These are phyloP conservation scores for Ziziphus jujuba DNA, from an alignment of 306 rosid genomes.

Conservation along the genomic window DNA sequence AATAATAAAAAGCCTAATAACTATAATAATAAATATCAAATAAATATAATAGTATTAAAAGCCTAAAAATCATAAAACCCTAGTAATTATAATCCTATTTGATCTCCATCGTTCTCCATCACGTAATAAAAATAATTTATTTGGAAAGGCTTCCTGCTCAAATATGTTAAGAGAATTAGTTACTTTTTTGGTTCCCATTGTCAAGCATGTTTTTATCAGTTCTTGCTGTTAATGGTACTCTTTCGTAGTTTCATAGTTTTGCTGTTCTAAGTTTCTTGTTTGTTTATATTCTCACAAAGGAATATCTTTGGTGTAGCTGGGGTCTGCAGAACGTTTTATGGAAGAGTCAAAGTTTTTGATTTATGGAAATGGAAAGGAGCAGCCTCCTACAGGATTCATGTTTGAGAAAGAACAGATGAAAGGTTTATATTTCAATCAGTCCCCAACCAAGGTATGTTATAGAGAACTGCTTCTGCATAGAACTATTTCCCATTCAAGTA, in stretches of 20 bases:
- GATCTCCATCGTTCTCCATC: no score
- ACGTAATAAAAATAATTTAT: no score
- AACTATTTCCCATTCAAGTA: neutral
- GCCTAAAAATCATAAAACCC: no score
- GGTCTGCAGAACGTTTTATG: slow-evolving; percentile 81
- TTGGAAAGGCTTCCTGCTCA: no score
- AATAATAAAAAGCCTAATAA: no score
- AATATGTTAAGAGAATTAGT: no score
- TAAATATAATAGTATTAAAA: no score
- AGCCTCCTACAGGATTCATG: slow-evolving; percentile 95
- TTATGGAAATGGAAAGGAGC: slow-evolving; percentile 81
- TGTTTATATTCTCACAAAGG: slow-evolving; percentile 22
- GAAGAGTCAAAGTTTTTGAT: slow-evolving; percentile 80
- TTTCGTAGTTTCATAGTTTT: neutral
- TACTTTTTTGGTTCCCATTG: neutral
- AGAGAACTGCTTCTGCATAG: neutral
- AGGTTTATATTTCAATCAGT: slow-evolving; percentile 91
- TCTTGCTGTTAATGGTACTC: neutral
- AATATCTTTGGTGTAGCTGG: slow-evolving; percentile 59
- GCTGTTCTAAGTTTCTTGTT: slow-evolving; percentile 5
- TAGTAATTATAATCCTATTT: no score
- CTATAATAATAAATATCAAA: no score
- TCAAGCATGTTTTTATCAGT: neutral
- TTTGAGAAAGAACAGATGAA: slow-evolving; percentile 98
- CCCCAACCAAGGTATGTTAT: slow-evolving; percentile 71